Evolutionary conservation across 139 green algal species (phyloP).

Genomic region (Coelastrella sp.): DNA sequence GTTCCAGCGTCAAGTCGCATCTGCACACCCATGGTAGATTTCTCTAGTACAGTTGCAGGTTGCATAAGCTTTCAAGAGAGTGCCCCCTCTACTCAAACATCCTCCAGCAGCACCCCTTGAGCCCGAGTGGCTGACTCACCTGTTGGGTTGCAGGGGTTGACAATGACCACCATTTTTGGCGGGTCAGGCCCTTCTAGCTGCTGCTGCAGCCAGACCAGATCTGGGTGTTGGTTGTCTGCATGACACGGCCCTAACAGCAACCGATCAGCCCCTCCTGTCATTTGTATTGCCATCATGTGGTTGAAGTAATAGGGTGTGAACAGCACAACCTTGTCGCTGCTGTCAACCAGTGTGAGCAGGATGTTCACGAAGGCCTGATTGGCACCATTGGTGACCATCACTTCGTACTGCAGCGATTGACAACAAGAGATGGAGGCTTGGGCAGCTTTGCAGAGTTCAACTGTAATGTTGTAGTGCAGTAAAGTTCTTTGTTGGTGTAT

Average conservation of each 20-base stretch:
- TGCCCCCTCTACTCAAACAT: background rate
- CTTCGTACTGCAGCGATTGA: constrained; percentile 65
- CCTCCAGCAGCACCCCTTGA: background rate
- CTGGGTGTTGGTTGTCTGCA: constrained; percentile 51
- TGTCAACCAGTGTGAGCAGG: constrained; percentile 85
- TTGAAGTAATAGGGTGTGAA: constrained; percentile 99
- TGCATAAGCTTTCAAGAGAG: too few species aligned
- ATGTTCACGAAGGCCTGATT: constrained; percentile 89
- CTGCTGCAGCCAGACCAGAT: constrained; percentile 63
- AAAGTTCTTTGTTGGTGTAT: too few species aligned
- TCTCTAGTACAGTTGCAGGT: too few species aligned
- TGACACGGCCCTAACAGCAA: constrained; percentile 36
- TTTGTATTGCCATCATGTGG: constrained; percentile 80
- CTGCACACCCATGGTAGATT: too few species aligned
- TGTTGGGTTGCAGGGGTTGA: constrained; percentile 91
- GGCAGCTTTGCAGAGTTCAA: background rate
- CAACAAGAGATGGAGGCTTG: background rate
- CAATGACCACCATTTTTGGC: constrained; percentile 69
- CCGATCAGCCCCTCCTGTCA: constrained; percentile 69
- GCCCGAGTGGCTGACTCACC: constrained; percentile 45
- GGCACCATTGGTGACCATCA: constrained; percentile 94
- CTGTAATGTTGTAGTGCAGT: too few species aligned
- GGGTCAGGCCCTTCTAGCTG: constrained; percentile 59
- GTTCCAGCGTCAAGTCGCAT: too few species aligned
- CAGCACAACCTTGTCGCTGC: constrained; percentile 79